Conservation (phyloP, 768 basidiomycete genomes). For the Lactarius psammicola region DNA sequence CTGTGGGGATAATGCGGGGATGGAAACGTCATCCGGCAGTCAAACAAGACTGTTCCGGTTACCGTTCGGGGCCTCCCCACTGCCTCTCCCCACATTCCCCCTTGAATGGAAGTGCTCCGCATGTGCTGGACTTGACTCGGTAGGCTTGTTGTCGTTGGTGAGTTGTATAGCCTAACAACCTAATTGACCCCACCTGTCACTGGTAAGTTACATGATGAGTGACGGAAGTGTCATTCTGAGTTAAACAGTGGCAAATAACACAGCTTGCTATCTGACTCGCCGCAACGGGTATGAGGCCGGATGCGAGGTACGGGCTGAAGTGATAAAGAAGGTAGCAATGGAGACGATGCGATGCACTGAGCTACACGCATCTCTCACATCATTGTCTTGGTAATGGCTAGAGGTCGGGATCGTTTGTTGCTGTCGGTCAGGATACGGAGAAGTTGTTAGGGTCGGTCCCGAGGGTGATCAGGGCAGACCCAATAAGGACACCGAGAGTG, state of each 20-base stretch:
- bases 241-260: neutral
- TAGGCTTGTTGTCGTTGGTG: too few relatives aligned
- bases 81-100: neutral
- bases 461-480: neutral
- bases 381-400: conserved; percentile 16
- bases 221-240: neutral
- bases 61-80: neutral
- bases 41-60: neutral
- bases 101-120: neutral
- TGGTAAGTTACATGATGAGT: neutral
- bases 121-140: neutral
- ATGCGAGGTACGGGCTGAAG: neutral
- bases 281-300: neutral
- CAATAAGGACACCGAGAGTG: neutral
- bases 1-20: conserved; percentile 2
- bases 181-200: neutral
- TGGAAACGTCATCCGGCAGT: neutral
- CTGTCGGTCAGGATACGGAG: neutral
- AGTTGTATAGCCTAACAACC: neutral
- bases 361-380: neutral
- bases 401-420: neutral
- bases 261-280: neutral
- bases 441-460: neutral
- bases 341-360: neutral
- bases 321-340: neutral